Evolutionary conservation across 345 rosid genomes (phyloP).

Genomic region (Ailanthus altissimus): DNA sequence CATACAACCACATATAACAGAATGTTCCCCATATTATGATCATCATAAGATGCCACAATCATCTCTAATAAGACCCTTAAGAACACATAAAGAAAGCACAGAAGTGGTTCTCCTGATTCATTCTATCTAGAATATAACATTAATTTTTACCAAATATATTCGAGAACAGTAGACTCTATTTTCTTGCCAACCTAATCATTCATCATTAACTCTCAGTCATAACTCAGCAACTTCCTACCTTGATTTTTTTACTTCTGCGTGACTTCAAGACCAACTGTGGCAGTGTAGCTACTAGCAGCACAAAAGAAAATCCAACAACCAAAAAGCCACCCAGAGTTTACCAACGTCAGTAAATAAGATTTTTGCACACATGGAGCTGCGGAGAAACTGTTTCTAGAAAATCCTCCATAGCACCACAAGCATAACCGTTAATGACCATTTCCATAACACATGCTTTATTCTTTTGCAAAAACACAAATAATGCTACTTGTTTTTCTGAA

Average conservation of each 20-base stretch:
- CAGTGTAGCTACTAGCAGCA: background rate
- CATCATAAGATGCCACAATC: background rate
- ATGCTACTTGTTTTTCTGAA: background rate
- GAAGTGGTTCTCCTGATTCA: background rate
- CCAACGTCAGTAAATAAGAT: background rate
- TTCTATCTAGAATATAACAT: background rate
- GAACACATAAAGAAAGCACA: background rate
- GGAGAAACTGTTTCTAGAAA: background rate
- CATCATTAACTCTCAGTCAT: background rate
- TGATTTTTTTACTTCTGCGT: background rate
- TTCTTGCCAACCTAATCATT: background rate
- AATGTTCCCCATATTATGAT: background rate
- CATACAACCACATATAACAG: background rate
- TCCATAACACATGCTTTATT: background rate
- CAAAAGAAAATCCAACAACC: background rate
- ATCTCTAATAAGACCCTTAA: background rate
- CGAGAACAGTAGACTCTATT: background rate
- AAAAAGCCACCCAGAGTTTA: background rate
- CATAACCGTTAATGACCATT: background rate
- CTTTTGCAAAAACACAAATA: background rate
- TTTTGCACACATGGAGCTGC: background rate
- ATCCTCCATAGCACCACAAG: background rate
- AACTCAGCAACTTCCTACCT: background rate
- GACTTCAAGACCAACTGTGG: background rate
- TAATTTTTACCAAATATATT: background rate